These are phyloP conservation scores for Vigna reflexopilosa DNA, from an alignment of 306 rosid species.

Conservation along the genomic window DNA sequence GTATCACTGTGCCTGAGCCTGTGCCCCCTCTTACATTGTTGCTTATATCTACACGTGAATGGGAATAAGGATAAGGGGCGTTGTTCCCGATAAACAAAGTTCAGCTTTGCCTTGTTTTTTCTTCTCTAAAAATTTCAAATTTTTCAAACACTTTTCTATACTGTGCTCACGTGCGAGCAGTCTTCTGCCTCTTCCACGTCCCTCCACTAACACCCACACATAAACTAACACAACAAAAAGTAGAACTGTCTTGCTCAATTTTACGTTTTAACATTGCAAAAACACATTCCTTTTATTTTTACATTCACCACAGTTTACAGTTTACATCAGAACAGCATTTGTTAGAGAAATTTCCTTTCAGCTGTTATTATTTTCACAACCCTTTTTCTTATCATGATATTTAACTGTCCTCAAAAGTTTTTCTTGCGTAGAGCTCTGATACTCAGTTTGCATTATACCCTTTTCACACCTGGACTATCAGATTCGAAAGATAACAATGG, in stretches of 20 bases:
- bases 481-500: neutral
- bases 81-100: slow-evolving; percentile 62
- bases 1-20: slow-evolving; percentile 48
- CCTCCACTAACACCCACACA: slow-evolving; percentile 48
- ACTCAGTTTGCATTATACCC: neutral
- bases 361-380: neutral
- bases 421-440: neutral
- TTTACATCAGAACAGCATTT: neutral
- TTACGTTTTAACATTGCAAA: slow-evolving; percentile 13
- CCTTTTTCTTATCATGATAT: neutral
- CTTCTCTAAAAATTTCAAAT: slow-evolving; percentile 35
- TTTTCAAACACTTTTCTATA: slow-evolving; percentile 33
- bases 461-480: neutral
- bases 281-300: neutral
- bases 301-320: neutral
- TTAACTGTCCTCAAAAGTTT: too few relatives aligned
- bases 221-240: slow-evolving; percentile 30
- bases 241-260: slow-evolving; percentile 30
- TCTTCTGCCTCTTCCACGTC: slow-evolving; percentile 39
- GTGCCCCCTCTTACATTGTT: slow-evolving; percentile 43
- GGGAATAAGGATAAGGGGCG: slow-evolving; percentile 52
- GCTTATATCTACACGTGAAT: slow-evolving; percentile 70
- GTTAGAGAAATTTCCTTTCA: neutral
- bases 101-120: slow-evolving; percentile 40
- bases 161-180: slow-evolving; percentile 65